phyloP scores from a whole-genome alignment of 2,329 filamentous ascomycete species.

The Phialemonium atrogriseum region DNA sequence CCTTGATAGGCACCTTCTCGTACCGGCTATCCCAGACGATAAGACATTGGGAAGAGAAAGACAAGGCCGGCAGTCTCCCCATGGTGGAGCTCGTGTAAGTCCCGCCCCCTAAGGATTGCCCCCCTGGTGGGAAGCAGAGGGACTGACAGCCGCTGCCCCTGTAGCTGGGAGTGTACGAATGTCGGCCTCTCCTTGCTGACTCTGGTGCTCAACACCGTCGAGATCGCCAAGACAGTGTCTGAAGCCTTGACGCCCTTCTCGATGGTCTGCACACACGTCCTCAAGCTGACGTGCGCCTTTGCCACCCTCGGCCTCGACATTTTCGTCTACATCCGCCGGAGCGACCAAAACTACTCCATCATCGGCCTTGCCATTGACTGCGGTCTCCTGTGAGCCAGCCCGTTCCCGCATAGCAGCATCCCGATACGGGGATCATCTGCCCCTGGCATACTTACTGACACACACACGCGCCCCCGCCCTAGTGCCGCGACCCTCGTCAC shows the following conservation, averaged over 20 bases:
- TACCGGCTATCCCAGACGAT: conserved; percentile 42
- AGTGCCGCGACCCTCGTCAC: conserved; percentile 34
- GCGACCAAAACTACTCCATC: conserved; percentile 38
- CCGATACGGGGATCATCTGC: conserved; percentile 1
- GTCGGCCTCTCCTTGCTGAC: conserved; percentile 39
- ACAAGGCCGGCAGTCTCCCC: conserved; percentile 29
- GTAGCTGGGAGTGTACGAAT: conserved; percentile 46
- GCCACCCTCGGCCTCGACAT: conserved; percentile 43
- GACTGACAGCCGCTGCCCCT: neutral
- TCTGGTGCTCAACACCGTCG: conserved; percentile 36
- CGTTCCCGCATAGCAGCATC: neutral
- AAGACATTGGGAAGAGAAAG: conserved; percentile 30
- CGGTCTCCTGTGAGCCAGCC: conserved; percentile 36
- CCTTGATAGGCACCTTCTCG: conserved; percentile 43
- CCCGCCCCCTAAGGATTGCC: neutral
- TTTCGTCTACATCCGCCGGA: conserved; percentile 36
- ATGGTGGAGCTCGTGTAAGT: conserved; percentile 44
- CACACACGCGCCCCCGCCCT: conserved; percentile 5
- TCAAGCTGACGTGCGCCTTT: conserved; percentile 39
- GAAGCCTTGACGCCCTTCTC: conserved; percentile 47
- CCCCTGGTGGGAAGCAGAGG: conserved; percentile 1
- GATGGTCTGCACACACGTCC: conserved; percentile 41
- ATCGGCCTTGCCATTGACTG: conserved; percentile 40
- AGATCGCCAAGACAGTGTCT: conserved; percentile 35
- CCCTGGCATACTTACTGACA: neutral